A percentile compares a stretch with the other conserved stretches of the same genome.
Conservation (phyloP, 2,329 filamentous ascomycete genomes). For the Alternaria angustiovoidea region DNA sequence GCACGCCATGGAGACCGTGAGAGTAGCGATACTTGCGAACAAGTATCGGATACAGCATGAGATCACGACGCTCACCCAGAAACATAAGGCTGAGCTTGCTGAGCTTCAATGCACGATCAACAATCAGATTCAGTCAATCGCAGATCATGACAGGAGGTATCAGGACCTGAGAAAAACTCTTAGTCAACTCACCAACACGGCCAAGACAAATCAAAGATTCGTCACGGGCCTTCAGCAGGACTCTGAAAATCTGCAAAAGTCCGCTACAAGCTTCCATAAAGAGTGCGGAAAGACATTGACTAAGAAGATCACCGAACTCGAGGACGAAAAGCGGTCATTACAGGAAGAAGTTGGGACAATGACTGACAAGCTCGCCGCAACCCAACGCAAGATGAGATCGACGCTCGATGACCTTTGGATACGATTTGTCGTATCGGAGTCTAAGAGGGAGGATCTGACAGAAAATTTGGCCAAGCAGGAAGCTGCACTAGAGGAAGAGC, state of each 20-base stretch:
- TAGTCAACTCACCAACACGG: constrained; percentile 20
- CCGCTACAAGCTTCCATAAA: constrained; percentile 14
- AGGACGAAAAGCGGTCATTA: constrained; percentile 33
- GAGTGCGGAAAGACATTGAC: constrained; percentile 22
- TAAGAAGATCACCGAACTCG: constrained; percentile 28
- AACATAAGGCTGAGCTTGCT: constrained; percentile 16
- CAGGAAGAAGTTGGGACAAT: constrained; percentile 18
- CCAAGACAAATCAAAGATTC: constrained; percentile 34
- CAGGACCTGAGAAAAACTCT: constrained; percentile 7
- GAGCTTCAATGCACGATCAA: constrained; percentile 16
- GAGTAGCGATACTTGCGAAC: constrained; percentile 20
- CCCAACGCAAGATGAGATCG: constrained; percentile 21
- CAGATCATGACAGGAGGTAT: constrained; percentile 17
- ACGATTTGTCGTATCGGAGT: constrained; percentile 20
- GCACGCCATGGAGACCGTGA: constrained; percentile 13
- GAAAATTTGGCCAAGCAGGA: constrained; percentile 21
- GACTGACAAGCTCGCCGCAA: constrained; percentile 18
- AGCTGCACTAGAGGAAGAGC: constrained; percentile 30
- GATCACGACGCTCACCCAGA: neutral
- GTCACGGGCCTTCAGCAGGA: constrained; percentile 41
- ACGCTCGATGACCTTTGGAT: constrained; percentile 28
- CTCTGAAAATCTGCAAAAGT: constrained; percentile 32
- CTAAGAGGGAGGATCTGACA: constrained; percentile 20
- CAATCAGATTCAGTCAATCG: constrained; percentile 15
- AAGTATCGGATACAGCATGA: constrained; percentile 19